These are phyloP conservation scores for Dunaliella sp. DNA, from an alignment of 139 green algal genomes.

Conservation along the genomic window DNA sequence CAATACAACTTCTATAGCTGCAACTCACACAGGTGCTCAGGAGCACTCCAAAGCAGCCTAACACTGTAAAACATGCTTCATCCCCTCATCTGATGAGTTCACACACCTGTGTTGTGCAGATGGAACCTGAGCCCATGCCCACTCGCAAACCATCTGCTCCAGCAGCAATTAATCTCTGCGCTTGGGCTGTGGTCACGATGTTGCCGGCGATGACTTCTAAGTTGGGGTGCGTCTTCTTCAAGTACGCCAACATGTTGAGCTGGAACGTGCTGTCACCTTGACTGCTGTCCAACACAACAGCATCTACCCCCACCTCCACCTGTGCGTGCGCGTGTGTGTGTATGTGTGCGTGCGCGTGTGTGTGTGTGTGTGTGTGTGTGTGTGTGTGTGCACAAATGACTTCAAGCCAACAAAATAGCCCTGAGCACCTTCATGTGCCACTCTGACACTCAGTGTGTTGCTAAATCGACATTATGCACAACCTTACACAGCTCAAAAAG, in stretches of 20 bases:
- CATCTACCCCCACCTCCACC: slow-evolving; percentile 63
- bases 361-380: neutral
- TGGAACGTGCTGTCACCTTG: slow-evolving; percentile 89
- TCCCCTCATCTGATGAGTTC: no score
- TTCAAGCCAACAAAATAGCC: no score
- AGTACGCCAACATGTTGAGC: slow-evolving; percentile 84
- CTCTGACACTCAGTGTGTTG: no score
- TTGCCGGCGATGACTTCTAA: slow-evolving; percentile 96
- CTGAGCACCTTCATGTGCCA: no score
- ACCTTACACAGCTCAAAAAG: no score
- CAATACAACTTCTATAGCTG: no score
- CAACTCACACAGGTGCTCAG: no score
- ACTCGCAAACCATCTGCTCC: slow-evolving; percentile 90
- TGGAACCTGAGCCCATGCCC: slow-evolving; percentile 97
- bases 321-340: neutral
- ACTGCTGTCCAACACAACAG: slow-evolving; percentile 87
- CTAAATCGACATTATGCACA: no score
- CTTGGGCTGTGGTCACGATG: slow-evolving; percentile 81
- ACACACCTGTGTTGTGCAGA: slow-evolving; percentile 95
- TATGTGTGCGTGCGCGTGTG: neutral
- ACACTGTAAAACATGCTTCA: no score
- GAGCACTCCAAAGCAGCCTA: no score
- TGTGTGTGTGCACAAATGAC: neutral
- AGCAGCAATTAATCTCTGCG: slow-evolving; percentile 74
- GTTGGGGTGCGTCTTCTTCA: slow-evolving; percentile 83